Evolutionary conservation across 2,329 filamentous ascomycete genomes (phyloP).

Genomic region (Microdochium trichocladiopsis): DNA sequence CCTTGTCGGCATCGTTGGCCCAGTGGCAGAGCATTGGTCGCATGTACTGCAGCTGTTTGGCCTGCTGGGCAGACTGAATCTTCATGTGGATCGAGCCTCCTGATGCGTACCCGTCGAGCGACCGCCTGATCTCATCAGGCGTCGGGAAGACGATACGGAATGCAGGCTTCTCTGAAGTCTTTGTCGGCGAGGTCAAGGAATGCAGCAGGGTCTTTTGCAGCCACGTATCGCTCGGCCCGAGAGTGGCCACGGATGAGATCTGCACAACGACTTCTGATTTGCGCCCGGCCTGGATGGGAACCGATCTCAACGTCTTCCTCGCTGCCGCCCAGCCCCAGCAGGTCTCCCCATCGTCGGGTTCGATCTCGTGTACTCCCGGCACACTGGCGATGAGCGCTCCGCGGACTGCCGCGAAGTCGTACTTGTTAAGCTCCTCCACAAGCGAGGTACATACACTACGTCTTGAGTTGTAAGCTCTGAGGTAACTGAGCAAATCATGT

Average conservation of each 20-base stretch:
- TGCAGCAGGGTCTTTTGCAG: constrained; percentile 57
- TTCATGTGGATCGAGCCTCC: constrained; percentile 80
- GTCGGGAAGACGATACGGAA: constrained; percentile 79
- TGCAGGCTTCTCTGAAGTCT: constrained; percentile 27
- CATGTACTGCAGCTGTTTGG: constrained; percentile 68
- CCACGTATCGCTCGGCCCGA: constrained; percentile 67
- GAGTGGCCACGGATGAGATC: constrained; percentile 75
- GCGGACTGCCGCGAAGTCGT: constrained; percentile 64
- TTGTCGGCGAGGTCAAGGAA: constrained; percentile 16
- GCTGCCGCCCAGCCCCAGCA: constrained; percentile 74
- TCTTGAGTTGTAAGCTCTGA: constrained; percentile 58
- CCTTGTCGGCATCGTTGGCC: constrained; percentile 50
- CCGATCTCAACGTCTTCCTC: constrained; percentile 45
- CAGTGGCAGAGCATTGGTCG: constrained; percentile 68
- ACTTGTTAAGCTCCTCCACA: constrained; percentile 45
- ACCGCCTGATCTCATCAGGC: constrained; percentile 66
- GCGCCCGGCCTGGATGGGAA: constrained; percentile 35
- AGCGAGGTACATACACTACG: constrained; percentile 48
- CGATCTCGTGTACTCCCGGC: constrained; percentile 56
- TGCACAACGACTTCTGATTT: constrained; percentile 50
- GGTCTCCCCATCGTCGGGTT: constrained; percentile 32
- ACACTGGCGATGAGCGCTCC: constrained; percentile 74
- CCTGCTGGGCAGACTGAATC: constrained; percentile 60
- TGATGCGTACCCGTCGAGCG: constrained; percentile 70
- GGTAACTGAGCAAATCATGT: constrained; percentile 64